Evolutionary conservation across 2,329 filamentous ascomycete species (phyloP).

Genomic region (Neonectria neomacrospora): DNA sequence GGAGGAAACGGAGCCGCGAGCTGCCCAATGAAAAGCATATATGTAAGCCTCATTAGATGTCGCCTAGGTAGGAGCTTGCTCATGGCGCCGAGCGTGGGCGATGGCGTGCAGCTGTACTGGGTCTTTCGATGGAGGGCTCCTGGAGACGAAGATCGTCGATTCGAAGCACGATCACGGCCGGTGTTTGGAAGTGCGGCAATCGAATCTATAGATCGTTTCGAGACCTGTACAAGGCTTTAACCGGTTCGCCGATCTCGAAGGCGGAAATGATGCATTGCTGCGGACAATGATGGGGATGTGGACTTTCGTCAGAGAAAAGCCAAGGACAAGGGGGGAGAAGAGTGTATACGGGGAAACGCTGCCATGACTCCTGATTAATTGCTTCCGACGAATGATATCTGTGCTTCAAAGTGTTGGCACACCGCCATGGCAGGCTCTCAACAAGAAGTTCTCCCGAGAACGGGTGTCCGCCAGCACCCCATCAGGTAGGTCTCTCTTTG

Average conservation of each 20-base stretch:
- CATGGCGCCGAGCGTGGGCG: background rate
- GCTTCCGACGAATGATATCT: background rate
- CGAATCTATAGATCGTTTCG: conserved; percentile 8
- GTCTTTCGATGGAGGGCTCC: background rate
- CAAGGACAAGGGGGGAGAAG: background rate
- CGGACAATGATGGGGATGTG: conserved; percentile 4
- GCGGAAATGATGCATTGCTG: conserved; percentile 9
- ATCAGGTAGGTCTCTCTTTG: conserved; percentile 2
- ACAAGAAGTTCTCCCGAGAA: background rate
- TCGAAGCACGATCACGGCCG: conserved; percentile 8
- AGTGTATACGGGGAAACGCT: background rate
- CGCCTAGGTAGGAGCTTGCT: background rate
- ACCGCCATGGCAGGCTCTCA: background rate
- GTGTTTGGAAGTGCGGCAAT: background rate
- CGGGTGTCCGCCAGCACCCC: background rate
- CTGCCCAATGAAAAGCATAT: background rate
- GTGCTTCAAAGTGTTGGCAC: background rate
- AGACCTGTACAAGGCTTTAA: conserved; percentile 16
- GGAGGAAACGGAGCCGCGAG: background rate
- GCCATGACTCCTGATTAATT: background rate
- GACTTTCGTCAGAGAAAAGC: background rate
- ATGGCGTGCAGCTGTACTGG: background rate
- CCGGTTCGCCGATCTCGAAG: conserved; percentile 9
- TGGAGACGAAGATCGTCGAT: background rate
- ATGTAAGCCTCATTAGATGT: conserved; percentile 1